Percentiles rank a stretch among this genome's conserved stretches.
Conservation (phyloP, 495 filamentous ascomycete genomes). For the Penicillium odoratum region DNA sequence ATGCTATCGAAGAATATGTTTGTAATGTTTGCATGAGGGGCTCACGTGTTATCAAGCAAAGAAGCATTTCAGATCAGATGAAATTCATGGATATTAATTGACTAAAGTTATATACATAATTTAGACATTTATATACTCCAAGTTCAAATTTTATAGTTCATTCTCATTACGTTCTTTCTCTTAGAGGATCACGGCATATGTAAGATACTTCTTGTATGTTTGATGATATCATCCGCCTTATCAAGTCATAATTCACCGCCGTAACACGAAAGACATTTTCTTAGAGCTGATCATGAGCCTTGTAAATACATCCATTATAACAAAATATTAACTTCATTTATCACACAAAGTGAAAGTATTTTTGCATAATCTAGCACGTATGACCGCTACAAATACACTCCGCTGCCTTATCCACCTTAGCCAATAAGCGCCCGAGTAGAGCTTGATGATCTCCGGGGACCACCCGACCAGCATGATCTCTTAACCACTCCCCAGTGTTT, state of each 20-base stretch:
- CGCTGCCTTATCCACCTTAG: neutral
- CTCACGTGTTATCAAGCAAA: constrained; percentile 12
- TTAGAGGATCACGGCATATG: no score
- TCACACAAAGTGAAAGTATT: neutral
- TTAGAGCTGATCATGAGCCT: neutral
- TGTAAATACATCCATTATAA: neutral
- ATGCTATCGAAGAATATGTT: constrained; percentile 21
- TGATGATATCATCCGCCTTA: neutral
- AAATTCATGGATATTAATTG: neutral
- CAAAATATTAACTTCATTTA: neutral
- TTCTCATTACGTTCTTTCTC: no score
- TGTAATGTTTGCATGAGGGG: constrained; percentile 23
- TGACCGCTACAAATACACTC: no score
- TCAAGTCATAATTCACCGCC: neutral
- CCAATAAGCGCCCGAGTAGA: constrained; percentile 6
- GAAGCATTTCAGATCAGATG: neutral
- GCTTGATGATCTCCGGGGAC: constrained; percentile 6
- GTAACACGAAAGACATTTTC: neutral
- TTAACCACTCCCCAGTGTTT: neutral
- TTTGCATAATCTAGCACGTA: no score
- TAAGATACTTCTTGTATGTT: no score
- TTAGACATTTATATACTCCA: no score
- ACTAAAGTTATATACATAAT: neutral
- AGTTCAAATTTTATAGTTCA: no score
- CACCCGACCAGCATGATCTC: neutral